Evolutionary conservation across 129 eudicot genomes (phyloP).

Genomic region (Helianthus annuus): DNA sequence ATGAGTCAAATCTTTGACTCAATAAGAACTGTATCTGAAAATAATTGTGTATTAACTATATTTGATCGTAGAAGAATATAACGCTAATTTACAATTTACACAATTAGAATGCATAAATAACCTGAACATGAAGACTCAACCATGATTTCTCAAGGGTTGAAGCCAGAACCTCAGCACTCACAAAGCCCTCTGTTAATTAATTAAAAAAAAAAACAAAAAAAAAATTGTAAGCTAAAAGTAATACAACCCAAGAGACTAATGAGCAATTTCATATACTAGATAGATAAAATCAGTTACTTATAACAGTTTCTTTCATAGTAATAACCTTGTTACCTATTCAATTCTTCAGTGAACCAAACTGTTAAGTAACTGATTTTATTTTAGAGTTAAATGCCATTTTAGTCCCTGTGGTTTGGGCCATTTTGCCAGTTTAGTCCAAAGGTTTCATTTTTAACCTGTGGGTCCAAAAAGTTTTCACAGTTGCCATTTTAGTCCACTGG

Average conservation of each 20-base stretch:
- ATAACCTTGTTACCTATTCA: neutral
- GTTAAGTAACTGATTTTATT: neutral
- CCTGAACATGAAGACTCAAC: constrained; percentile 96
- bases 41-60: neutral
- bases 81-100: neutral
- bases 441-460: too few relatives aligned
- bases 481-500: too few relatives aligned
- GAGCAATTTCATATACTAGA: neutral
- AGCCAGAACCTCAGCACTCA: constrained; percentile 63
- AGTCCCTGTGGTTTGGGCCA: too few relatives aligned
- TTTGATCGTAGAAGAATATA: neutral
- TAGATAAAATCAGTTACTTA: neutral
- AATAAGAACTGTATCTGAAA: neutral
- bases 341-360: neutral
- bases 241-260: neutral
- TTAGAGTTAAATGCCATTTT: too few relatives aligned
- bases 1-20: neutral
- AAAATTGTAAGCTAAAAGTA: neutral
- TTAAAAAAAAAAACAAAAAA: neutral
- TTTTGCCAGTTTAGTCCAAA: too few relatives aligned
- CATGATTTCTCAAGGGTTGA: constrained; percentile 82
- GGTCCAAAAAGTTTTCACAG: too few relatives aligned
- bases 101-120: constrained; percentile 21
- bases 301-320: neutral
- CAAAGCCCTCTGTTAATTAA: constrained; percentile 60